Conservation (phyloP, 306 rosid species). For the Canavalia ensiformis region DNA sequence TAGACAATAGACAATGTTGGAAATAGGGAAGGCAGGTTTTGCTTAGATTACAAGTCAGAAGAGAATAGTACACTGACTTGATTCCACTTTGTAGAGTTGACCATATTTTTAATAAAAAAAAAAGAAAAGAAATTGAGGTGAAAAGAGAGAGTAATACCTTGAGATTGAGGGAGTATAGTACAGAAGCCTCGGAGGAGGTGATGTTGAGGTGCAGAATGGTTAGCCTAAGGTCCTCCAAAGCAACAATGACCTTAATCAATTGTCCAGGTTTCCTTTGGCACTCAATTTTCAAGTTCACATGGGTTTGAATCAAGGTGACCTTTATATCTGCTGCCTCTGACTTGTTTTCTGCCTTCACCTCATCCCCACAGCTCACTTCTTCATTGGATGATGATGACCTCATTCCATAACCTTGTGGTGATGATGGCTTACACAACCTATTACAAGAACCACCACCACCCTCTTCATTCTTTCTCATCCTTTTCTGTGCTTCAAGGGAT, state of each 20-base stretch:
- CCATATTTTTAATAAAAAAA: slow-evolving; percentile 21
- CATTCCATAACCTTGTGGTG: slow-evolving; percentile 50
- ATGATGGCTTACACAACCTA: slow-evolving; percentile 45
- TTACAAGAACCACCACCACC: slow-evolving; percentile 44
- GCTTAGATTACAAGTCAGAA: slow-evolving; percentile 66
- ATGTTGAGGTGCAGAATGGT: slow-evolving; percentile 89
- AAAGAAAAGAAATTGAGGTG: slow-evolving; percentile 1
- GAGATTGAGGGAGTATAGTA: slow-evolving; percentile 91
- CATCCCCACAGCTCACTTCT: slow-evolving; percentile 54
- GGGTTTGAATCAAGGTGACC: slow-evolving; percentile 85
- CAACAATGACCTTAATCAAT: slow-evolving; percentile 78
- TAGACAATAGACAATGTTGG: slow-evolving; percentile 37
- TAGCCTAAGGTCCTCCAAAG: slow-evolving; percentile 82
- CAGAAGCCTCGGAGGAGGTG: slow-evolving; percentile 66
- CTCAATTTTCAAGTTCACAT: slow-evolving; percentile 88
- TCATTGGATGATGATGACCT: slow-evolving; percentile 48
- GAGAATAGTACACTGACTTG: slow-evolving; percentile 56
- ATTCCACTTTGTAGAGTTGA: slow-evolving; percentile 62
- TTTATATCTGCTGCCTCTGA: slow-evolving; percentile 75
- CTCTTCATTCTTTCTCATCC: slow-evolving; percentile 59
- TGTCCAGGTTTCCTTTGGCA: slow-evolving; percentile 71
- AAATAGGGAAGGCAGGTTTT: slow-evolving; percentile 49
- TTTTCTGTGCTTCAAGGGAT: slow-evolving; percentile 80
- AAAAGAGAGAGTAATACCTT: slow-evolving; percentile 71
- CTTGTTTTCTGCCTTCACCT: slow-evolving; percentile 69